These are phyloP conservation scores for Sideroxylon spinosum DNA, from an alignment of 179 eudicot genomes.

Conservation along the genomic window DNA sequence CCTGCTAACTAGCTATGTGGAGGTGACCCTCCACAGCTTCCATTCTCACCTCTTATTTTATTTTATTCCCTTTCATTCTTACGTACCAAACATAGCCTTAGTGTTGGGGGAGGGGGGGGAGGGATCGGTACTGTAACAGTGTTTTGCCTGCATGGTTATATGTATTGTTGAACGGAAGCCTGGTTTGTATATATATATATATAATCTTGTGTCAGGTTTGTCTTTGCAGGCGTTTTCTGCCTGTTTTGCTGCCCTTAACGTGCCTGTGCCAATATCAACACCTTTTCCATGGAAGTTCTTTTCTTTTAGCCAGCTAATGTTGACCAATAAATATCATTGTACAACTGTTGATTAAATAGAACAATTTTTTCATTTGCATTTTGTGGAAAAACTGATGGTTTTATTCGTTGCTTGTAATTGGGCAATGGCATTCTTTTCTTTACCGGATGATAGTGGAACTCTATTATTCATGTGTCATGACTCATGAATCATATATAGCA, in stretches of 20 bases:
- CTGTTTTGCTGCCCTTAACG: background rate
- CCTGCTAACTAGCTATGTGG: conserved; percentile 9
- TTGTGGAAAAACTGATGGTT: background rate
- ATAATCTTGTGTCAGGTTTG: too few relatives aligned
- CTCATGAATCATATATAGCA: background rate
- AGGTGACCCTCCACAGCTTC: conserved; percentile 20
- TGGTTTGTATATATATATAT: background rate
- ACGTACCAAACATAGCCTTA: too few relatives aligned
- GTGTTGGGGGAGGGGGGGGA: too few relatives aligned
- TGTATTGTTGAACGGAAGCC: background rate
- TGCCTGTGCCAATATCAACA: background rate
- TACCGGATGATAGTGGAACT: conserved; percentile 3
- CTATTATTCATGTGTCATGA: background rate
- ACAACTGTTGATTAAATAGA: background rate
- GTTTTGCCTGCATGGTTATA: too few relatives aligned
- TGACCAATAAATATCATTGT: background rate
- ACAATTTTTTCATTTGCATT: background rate
- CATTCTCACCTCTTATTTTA: too few relatives aligned
- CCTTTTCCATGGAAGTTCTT: conserved; percentile 1
- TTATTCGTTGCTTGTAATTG: background rate
- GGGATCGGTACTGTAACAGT: too few relatives aligned
- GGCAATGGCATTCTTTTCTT: background rate
- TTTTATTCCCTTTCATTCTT: too few relatives aligned
- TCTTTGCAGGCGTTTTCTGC: conserved; percentile 1
- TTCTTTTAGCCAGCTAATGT: conserved; percentile 1